Evolutionary conservation across 495 filamentous ascomycete species (phyloP), one percentile per base, ranked within the genome.

Genomic region (Trichocladium uniseriatum): DNA sequence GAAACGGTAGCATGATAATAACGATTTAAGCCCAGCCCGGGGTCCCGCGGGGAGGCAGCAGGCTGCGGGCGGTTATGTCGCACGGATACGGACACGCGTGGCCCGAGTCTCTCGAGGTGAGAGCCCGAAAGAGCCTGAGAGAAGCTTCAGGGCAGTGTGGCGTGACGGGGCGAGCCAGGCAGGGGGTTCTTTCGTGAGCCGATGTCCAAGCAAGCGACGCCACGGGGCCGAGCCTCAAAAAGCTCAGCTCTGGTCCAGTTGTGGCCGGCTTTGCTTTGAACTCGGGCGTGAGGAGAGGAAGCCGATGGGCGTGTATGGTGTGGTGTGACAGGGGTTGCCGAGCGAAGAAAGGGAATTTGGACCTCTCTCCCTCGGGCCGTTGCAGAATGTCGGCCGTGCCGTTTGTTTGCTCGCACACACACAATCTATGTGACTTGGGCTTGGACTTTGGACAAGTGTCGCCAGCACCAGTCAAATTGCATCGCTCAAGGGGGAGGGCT

Each of bases 1-100:
- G 45, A 43, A 67, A 64, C 45, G 74, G 75, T 51, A 71, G 58
- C 53, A 68, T 67, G 32, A 14, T 38, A 38, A 31, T 38, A 38
- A 31, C 43, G 34, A 43, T 58, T 46, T 60, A 57, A 46, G 49
- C 28, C 46, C 59, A 38, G 49, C 41, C 57, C 5, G 31, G 31
- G 5, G 56, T 55, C 53, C 48, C 41, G 57, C 48, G 60, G 48
- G 48, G 40, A 51, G 45, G 42, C 34, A 47, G 48, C 42, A 46
- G 43, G 43, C 54, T 42, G 47, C 27, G 43, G 38, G 44, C 14
- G 9, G n/a, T 24, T 14, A 28, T 43, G 52, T 37, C 21, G 47
- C 47, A 45, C 29, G 18, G 20, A 22, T 27, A 36, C 38, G 43
- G 43, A 16, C 37, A 46, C 38, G 29, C 35, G 32, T 21, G 35